A percentile compares a stretch with the other conserved stretches of the same genome.
Conservation (phyloP, 2,329 filamentous ascomycete genomes). For the Paecilomyces sp. region DNA sequence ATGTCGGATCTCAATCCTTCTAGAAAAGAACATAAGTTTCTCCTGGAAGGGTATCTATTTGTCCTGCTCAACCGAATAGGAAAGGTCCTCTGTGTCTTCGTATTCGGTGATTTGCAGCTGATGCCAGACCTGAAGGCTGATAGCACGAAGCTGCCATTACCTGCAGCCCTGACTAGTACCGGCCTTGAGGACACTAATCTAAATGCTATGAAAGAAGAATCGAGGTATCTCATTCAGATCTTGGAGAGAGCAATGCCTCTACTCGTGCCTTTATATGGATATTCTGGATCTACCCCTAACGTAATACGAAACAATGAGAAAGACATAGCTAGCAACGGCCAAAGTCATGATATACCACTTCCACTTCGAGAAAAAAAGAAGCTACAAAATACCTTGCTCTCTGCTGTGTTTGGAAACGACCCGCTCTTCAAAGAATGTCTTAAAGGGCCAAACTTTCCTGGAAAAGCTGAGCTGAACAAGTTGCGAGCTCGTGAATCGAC, state of each 20-base stretch:
- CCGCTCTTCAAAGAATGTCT: conserved; percentile 21
- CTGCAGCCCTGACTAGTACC: conserved; percentile 21
- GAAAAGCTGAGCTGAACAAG: conserved; percentile 10
- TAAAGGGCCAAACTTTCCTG: conserved; percentile 12
- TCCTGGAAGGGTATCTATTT: conserved; percentile 37
- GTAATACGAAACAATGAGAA: neutral
- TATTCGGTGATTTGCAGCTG: conserved; percentile 28
- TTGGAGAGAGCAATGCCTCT: conserved; percentile 22
- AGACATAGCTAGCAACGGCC: neutral
- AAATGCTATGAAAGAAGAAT: conserved; percentile 23
- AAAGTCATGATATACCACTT: conserved; percentile 6
- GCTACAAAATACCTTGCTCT: conserved; percentile 35
- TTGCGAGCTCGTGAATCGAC: conserved; percentile 1
- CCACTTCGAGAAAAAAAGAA: conserved; percentile 17
- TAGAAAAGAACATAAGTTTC: conserved; percentile 18
- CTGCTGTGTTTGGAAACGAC: conserved; percentile 34
- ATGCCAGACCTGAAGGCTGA: conserved; percentile 17
- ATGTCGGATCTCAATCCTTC: conserved; percentile 18
- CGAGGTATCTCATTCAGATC: conserved; percentile 27
- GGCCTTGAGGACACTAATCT: conserved; percentile 15
- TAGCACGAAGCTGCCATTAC: conserved; percentile 19
- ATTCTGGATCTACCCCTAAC: neutral
- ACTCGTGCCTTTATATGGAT: conserved; percentile 10
- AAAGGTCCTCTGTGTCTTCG: conserved; percentile 29
- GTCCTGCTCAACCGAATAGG: conserved; percentile 32